These are phyloP conservation scores for Chrysoporthe cubensis DNA, from an alignment of 2,329 filamentous ascomycete genomes.

Conservation along the genomic window DNA sequence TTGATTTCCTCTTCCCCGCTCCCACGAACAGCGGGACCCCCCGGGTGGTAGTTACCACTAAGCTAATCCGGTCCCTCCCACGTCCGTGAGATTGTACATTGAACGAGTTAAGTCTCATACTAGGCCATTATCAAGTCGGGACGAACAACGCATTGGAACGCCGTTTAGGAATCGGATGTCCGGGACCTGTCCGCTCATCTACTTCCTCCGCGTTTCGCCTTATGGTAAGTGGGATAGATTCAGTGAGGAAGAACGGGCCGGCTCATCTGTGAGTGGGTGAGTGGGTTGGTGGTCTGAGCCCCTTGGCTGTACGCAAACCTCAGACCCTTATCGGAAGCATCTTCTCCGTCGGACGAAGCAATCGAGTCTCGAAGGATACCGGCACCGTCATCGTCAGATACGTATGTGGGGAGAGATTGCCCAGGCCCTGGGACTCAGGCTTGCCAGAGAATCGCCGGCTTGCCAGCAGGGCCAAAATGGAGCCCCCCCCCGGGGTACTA, in stretches of 20 bases:
- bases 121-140: too few relatives aligned
- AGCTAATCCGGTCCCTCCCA: too few relatives aligned
- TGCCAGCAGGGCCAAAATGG: too few relatives aligned
- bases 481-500: neutral
- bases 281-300: slow-evolving; percentile 5
- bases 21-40: too few relatives aligned
- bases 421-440: too few relatives aligned
- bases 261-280: slow-evolving; percentile 13
- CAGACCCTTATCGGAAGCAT: slow-evolving; percentile 68
- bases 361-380: slow-evolving; percentile 69
- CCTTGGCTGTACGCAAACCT: slow-evolving; percentile 44
- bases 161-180: slow-evolving; percentile 20
- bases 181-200: slow-evolving; percentile 32
- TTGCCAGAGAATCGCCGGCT: too few relatives aligned
- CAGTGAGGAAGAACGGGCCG: slow-evolving; percentile 39
- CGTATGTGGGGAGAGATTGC: too few relatives aligned
- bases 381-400: too few relatives aligned
- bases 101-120: neutral
- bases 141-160: slow-evolving; percentile 9
- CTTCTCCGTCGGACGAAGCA: slow-evolving; percentile 80
- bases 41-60: too few relatives aligned
- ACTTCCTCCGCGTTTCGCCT: slow-evolving; percentile 39
- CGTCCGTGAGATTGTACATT: neutral
- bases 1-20: too few relatives aligned
- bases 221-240: slow-evolving; percentile 32